These are phyloP conservation scores for Clausena lansium DNA, from an alignment of 345 rosid species.

Conservation along the genomic window DNA sequence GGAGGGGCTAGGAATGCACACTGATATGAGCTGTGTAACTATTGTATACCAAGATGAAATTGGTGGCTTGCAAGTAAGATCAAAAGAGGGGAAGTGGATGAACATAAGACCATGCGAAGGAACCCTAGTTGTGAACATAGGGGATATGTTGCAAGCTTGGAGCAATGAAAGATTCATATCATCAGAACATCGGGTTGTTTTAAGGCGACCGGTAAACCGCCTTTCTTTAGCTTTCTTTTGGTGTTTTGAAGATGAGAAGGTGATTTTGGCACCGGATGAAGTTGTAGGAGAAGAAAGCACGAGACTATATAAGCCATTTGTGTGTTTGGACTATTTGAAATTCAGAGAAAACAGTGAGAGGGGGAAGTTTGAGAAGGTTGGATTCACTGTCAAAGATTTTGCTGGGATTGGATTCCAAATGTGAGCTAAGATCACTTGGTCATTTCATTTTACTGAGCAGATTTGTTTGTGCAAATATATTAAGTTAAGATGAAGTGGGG, in stretches of 20 bases:
- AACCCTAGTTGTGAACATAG: slow-evolving; percentile 40
- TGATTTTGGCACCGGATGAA: slow-evolving; percentile 33
- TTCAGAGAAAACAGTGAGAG: slow-evolving; percentile 34
- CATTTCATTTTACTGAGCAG: neutral
- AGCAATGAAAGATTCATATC: slow-evolving; percentile 39
- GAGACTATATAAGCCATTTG: slow-evolving; percentile 33
- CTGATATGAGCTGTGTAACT: slow-evolving; percentile 47
- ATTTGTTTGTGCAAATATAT: neutral
- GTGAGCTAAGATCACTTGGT: neutral
- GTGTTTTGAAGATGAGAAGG: slow-evolving; percentile 42
- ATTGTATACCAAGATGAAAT: slow-evolving; percentile 37
- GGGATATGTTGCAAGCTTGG: slow-evolving; percentile 48
- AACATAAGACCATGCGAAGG: slow-evolving; percentile 36
- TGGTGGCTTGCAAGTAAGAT: slow-evolving; percentile 42
- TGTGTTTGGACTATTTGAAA: slow-evolving; percentile 39
- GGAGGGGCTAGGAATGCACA: slow-evolving; percentile 48
- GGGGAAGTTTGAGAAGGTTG: slow-evolving; percentile 44
- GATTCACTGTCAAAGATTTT: slow-evolving; percentile 44
- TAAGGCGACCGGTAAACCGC: slow-evolving; percentile 24
- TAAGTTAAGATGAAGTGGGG: neutral
- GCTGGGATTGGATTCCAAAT: slow-evolving; percentile 26
- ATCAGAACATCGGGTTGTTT: slow-evolving; percentile 38
- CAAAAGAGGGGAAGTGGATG: slow-evolving; percentile 44
- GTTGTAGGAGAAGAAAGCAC: slow-evolving; percentile 24
- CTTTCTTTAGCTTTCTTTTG: slow-evolving; percentile 43